These are phyloP conservation scores for Pyrenula massariospora DNA, from an alignment of 495 filamentous ascomycete species.

Conservation along the genomic window DNA sequence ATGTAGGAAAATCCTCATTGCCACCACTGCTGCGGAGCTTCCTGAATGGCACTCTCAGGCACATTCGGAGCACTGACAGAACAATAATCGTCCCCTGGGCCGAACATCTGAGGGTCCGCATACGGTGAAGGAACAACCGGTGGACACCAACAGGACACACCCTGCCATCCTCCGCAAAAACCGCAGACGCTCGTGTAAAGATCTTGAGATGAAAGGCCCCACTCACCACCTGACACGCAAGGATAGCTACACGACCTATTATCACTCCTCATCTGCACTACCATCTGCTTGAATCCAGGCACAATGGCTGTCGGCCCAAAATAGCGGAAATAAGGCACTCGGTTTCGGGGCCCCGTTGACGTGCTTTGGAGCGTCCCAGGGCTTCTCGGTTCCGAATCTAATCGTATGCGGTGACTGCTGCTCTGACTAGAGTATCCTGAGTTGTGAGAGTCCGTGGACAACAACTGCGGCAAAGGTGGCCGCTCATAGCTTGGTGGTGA, in stretches of 20 bases:
- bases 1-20: no score
- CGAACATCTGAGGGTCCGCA: no score
- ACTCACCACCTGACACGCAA: constrained; percentile 34
- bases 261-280: constrained; percentile 57
- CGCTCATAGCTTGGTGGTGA: constrained; percentile 12
- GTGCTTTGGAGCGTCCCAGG: not conserved
- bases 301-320: constrained; percentile 84
- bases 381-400: not conserved
- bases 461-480: constrained; percentile 11
- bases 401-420: not conserved
- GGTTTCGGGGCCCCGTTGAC: constrained; percentile 28
- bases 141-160: no score
- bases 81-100: no score
- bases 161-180: no score
- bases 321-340: constrained; percentile 79
- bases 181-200: no score
- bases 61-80: no score
- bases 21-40: no score
- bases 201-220: no score
- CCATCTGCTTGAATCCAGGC: constrained; percentile 87
- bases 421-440: not conserved
- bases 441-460: constrained; percentile 6
- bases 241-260: constrained; percentile 33
- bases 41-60: no score
- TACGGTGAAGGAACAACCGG: no score